These are phyloP conservation scores for Scedosporium apiospermum DNA, from an alignment of 2,329 filamentous ascomycete genomes.

Conservation along the genomic window DNA sequence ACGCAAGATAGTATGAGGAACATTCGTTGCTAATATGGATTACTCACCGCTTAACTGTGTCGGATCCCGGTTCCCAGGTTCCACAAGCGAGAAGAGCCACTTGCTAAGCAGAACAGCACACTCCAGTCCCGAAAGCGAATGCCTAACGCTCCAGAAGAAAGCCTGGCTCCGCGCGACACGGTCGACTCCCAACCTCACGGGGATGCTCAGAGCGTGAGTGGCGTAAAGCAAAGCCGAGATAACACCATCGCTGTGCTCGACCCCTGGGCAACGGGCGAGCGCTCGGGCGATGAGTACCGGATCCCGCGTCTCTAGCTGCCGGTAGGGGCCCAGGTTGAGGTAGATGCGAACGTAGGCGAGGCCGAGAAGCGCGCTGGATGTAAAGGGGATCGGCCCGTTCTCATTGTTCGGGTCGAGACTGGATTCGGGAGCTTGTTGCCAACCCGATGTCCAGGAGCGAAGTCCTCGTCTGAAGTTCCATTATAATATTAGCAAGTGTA, in stretches of 20 bases:
- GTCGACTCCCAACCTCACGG: constrained; percentile 43
- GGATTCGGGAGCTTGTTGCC: constrained; percentile 28
- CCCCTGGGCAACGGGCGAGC: constrained; percentile 24
- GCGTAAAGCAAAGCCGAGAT: constrained; percentile 41
- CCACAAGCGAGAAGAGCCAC: constrained; percentile 26
- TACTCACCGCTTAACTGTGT: constrained; percentile 18
- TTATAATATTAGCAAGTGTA: not conserved
- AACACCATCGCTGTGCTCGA: constrained; percentile 37
- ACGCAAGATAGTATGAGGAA: too few species aligned
- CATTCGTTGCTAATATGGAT: too few species aligned
- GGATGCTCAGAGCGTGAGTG: constrained; percentile 44
- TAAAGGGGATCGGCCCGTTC: constrained; percentile 30
- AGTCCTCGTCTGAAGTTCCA: constrained; percentile 21
- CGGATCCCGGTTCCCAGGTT: constrained; percentile 6
- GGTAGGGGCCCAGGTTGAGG: constrained; percentile 32
- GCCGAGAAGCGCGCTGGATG: constrained; percentile 33
- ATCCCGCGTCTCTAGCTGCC: constrained; percentile 33
- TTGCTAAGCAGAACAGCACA: constrained; percentile 45
- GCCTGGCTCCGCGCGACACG: constrained; percentile 44
- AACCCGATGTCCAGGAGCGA: constrained; percentile 26
- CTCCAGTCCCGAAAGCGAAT: constrained; percentile 43
- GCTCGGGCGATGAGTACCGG: constrained; percentile 28
- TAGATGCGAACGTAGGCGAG: constrained; percentile 37
- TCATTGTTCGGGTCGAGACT: constrained; percentile 29
- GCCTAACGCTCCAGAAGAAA: constrained; percentile 48